Percentiles rank a stretch among this genome's conserved stretches.
phyloP scores from a whole-genome alignment of 164 flowering plant genomes.

The Chimonanthus salicifolius region DNA sequence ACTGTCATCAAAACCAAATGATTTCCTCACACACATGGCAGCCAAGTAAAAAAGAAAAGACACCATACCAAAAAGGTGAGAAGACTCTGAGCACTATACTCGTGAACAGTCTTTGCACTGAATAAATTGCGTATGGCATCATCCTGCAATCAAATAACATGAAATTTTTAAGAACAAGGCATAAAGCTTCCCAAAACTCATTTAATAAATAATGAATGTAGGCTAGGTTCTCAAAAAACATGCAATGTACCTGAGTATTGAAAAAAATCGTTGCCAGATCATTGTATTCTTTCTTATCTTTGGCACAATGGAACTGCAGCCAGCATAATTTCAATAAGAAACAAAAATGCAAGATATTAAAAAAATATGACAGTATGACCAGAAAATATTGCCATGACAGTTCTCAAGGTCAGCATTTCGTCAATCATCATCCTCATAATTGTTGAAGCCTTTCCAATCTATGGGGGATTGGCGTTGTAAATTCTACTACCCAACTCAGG shows the following conservation, averaged over 20 bases:
- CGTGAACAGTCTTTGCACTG: slow-evolving; percentile 95
- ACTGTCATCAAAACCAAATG: neutral
- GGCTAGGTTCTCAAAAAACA: neutral
- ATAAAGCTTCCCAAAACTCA: neutral
- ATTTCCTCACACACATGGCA: neutral
- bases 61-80: slow-evolving; percentile 78
- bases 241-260: slow-evolving; percentile 77
- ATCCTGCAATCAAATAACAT: slow-evolving; percentile 54
- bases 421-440: too few species aligned
- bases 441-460: too few species aligned
- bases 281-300: slow-evolving; percentile 84
- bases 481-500: too few species aligned
- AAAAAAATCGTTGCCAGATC: slow-evolving; percentile 98
- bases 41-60: neutral
- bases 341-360: neutral
- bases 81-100: slow-evolving; percentile 88
- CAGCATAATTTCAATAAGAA: slow-evolving; percentile 2
- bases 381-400: neutral
- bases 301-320: slow-evolving; percentile 75
- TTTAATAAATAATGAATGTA: slow-evolving; percentile 3
- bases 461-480: too few species aligned
- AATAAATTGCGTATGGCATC: slow-evolving; percentile 97
- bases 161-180: slow-evolving; percentile 1
- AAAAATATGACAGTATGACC: neutral
- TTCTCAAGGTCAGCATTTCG: too few species aligned